Evolutionary conservation across 1,284 basidiomycete genomes (phyloP), one percentile per base, ranked within the genome.

Genomic region (Ceraceosorus guamensis): DNA sequence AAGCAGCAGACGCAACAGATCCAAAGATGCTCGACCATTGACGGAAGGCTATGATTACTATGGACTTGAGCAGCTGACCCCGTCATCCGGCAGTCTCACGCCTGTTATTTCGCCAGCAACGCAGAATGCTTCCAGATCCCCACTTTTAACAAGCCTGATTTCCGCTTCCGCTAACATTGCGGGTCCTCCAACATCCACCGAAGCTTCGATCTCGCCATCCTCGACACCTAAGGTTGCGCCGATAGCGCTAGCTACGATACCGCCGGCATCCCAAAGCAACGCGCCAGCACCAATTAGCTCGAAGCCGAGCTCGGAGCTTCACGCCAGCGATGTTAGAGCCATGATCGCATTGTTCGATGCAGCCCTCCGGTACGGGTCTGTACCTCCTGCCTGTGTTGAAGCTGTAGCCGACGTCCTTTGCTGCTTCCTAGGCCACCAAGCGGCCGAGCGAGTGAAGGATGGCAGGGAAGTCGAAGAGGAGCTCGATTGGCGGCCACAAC

Each of bases 21-120:
- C 67, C 4, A 63, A 60, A 24, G 67, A 71, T 31, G 55, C 61
- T 2, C 50, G 63, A 14, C 58, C 70, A n/a, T 50, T 70, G 31
- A 48, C 56, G 32, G 63, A 67, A 10, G 70, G 71, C 45, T 75
- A 69, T 60, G 70, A 70, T 32, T 73, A 70, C 59, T 75, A 71
- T 46, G 73, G 70, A 32, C 56, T 73, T 35, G 70, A 75, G 45
- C 57, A 55, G 39, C 63, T 64, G 47, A 66, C 58, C 43, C 60
- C 66, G 3, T 67, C 61, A 2, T 56, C 63, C 7, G 56, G 45
- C 24, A 67, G 64, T 55, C 50, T 59, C 30, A 56, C 59, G 39
- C 62, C 62, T 3, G n/a, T n/a, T n/a, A n/a, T n/a, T n/a, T n/a
- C n/a, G n/a, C n/a, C n/a, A n/a, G n/a, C n/a, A n/a, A n/a, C n/a